A percentile compares a stretch with the other conserved stretches of the same genome.
These are phyloP conservation scores for Penicillium polonicum DNA, from an alignment of 2,329 filamentous ascomycete genomes.

Conservation along the genomic window DNA sequence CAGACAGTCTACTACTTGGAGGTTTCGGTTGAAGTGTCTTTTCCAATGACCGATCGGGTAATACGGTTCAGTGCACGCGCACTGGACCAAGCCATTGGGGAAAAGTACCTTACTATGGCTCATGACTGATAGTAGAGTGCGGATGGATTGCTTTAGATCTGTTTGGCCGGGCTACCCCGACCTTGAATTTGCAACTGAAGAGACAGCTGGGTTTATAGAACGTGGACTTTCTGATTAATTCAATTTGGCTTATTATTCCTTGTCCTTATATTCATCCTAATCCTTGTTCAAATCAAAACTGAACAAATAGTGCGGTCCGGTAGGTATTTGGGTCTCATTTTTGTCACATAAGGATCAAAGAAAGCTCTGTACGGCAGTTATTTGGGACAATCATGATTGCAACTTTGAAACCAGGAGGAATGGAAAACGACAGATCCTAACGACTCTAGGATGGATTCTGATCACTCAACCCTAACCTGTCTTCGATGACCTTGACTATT, in stretches of 20 bases:
- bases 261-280: not conserved
- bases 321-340: not conserved
- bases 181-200: too few relatives aligned
- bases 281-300: not conserved
- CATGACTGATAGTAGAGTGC: too few relatives aligned
- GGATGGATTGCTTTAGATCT: too few relatives aligned
- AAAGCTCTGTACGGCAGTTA: not conserved
- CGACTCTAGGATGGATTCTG: not conserved
- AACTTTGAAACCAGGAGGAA: not conserved
- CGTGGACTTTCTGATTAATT: too few relatives aligned
- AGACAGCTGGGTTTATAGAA: too few relatives aligned
- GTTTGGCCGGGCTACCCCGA: too few relatives aligned
- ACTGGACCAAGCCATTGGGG: too few relatives aligned
- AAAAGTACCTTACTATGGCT: too few relatives aligned
- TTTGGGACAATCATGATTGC: not conserved
- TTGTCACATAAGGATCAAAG: not conserved
- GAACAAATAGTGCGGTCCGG: not conserved
- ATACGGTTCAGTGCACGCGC: too few relatives aligned
- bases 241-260: not conserved
- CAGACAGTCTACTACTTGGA: too few relatives aligned
- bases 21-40: too few relatives aligned
- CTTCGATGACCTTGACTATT: slow-evolving; percentile 65
- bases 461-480: slow-evolving; percentile 17
- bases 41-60: too few relatives aligned
- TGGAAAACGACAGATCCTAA: not conserved